These are phyloP conservation scores for Spirogloea muscicola DNA, from an alignment of 139 green algal species.

Conservation along the genomic window DNA sequence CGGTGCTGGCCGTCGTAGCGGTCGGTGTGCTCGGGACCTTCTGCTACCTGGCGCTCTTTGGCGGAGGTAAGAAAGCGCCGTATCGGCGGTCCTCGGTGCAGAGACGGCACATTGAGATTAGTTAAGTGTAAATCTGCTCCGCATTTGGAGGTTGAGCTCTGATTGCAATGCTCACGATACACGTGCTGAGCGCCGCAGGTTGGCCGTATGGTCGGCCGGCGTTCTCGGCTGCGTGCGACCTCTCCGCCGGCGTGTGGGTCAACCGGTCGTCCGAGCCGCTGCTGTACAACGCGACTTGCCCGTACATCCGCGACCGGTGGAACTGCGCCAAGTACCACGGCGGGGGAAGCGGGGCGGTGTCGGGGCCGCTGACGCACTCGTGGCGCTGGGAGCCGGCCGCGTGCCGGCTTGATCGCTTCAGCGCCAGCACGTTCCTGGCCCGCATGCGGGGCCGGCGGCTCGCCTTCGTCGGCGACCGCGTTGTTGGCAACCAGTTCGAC, in stretches of 20 bases:
- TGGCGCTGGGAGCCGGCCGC: conserved; percentile 30
- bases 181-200: too few relatives aligned
- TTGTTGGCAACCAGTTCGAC: conserved; percentile 26
- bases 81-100: too few relatives aligned
- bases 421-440: neutral
- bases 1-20: conserved; percentile 13
- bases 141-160: too few relatives aligned
- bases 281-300: conserved; percentile 4
- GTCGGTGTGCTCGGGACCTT: conserved; percentile 13
- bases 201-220: neutral
- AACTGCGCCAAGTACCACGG: conserved; percentile 30
- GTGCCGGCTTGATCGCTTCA: conserved; percentile 1
- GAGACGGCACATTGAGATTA: too few relatives aligned
- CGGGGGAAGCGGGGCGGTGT: too few relatives aligned
- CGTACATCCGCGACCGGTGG: conserved; percentile 17
- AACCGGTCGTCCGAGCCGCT: neutral
- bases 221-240: conserved; percentile 8
- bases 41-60: conserved; percentile 7
- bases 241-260: conserved; percentile 2
- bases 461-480: conserved; percentile 21
- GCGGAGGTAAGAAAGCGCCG: conserved; percentile 3
- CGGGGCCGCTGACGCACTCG: neutral
- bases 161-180: too few relatives aligned
- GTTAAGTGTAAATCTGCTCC: too few relatives aligned
- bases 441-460: conserved; percentile 3